Evolutionary conservation across 73 alveolate species (phyloP).

Genomic region (Paramecium tetraurelia): DNA sequence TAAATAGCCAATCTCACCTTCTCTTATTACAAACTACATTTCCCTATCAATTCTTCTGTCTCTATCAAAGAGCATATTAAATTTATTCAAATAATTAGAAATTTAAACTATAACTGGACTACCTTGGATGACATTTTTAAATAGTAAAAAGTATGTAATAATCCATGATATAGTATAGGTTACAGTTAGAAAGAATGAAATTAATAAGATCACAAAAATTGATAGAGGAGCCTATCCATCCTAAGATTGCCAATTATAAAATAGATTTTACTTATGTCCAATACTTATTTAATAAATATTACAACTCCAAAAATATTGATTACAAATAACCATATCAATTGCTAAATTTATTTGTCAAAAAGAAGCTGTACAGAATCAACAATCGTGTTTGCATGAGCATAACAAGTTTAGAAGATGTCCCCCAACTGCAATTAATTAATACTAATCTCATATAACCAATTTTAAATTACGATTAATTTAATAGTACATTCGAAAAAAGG

Average conservation of each 20-base stretch:
- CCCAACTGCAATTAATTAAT: neutral
- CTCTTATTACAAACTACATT: conserved; percentile 18
- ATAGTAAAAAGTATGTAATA: neutral
- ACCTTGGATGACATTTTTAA: conserved; percentile 1
- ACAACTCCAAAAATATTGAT: neutral
- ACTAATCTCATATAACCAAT: conserved; percentile 13
- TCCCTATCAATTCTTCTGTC: neutral
- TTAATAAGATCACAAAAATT: neutral
- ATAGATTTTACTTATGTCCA: neutral
- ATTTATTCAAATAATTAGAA: neutral
- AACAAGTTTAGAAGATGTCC: conserved; percentile 1
- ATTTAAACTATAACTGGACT: neutral
- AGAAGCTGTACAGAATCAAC: neutral
- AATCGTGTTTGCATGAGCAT: neutral
- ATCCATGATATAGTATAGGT: neutral
- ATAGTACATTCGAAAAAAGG: neutral
- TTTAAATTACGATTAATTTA: neutral
- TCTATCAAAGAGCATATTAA: neutral
- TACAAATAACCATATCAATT: neutral
- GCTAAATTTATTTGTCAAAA: neutral
- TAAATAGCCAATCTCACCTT: neutral
- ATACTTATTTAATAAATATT: neutral
- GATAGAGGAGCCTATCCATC: neutral
- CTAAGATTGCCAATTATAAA: conserved; percentile 7
- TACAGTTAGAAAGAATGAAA: neutral